A percentile compares a stretch with the other conserved stretches of the same genome.
Evolutionary conservation across 2,329 filamentous ascomycete species (phyloP).

Genomic region (Verticillium albo-atrum): DNA sequence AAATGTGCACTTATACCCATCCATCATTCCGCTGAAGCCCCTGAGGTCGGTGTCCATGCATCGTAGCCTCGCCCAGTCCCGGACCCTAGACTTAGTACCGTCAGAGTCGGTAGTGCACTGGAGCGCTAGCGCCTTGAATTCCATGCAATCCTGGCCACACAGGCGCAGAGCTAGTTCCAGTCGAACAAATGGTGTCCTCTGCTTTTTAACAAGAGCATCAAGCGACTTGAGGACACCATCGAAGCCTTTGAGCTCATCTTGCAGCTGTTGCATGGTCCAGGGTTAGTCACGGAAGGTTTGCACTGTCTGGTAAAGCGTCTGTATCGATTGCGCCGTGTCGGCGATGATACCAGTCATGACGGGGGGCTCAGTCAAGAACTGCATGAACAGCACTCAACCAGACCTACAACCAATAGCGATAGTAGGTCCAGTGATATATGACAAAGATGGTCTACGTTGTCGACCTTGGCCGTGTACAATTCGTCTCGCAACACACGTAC

Average conservation of each 20-base stretch:
- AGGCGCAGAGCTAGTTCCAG: constrained; percentile 1
- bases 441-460: constrained; percentile 3
- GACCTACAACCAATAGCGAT: constrained; percentile 7
- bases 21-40: constrained; percentile 2
- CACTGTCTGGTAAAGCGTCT: background rate
- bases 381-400: constrained; percentile 9
- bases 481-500: background rate
- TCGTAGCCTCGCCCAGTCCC: constrained; percentile 3
- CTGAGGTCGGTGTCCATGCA: constrained; percentile 5
- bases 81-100: background rate
- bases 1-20: constrained; percentile 4
- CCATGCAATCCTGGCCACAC: background rate
- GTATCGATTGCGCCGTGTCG: background rate
- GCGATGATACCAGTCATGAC: background rate
- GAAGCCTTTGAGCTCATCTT: background rate
- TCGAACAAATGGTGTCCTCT: background rate
- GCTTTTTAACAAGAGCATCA: background rate
- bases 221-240: background rate
- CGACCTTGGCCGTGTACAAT: background rate
- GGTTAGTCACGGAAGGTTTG: constrained; percentile 2
- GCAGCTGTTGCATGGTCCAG: background rate
- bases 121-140: background rate
- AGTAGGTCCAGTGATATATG: constrained; percentile 1
- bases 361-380: constrained; percentile 6
- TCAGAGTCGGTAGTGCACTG: constrained; percentile 1